Conservation (phyloP, 306 rosid genomes). For the Hippophae gyantsensis region DNA sequence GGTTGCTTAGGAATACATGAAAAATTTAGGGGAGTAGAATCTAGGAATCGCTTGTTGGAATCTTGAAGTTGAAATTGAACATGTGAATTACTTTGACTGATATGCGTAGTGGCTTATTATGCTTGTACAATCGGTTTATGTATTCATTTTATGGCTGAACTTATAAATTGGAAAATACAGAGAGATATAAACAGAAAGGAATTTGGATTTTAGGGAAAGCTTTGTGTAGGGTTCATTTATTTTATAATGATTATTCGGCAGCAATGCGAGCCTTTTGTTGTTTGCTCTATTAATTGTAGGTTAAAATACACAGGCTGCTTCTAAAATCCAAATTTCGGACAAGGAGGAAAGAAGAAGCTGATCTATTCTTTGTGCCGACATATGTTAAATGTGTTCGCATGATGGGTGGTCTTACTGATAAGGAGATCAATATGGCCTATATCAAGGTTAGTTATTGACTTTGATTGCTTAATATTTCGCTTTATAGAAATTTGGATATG, state of each 20-base stretch:
- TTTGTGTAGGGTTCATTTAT: not conserved
- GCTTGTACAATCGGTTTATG: no score
- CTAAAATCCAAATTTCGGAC: constrained; percentile 55
- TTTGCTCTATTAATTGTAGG: constrained; percentile 32
- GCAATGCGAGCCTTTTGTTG: not conserved
- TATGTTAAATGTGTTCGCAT: constrained; percentile 82
- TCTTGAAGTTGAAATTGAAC: no score
- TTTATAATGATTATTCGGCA: not conserved
- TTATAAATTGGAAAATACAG: no score
- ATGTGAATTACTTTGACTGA: no score
- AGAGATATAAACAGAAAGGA: no score
- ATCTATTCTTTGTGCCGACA: constrained; percentile 81
- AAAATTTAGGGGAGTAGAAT: no score
- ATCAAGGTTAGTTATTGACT: constrained; percentile 38
- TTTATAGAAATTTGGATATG: not conserved
- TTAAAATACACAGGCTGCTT: constrained; percentile 81
- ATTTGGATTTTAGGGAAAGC: not conserved
- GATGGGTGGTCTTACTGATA: constrained; percentile 85
- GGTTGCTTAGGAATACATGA: no score
- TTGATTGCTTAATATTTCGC: constrained; percentile 6
- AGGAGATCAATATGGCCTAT: constrained; percentile 64
- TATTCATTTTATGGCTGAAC: no score
- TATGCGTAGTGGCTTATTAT: no score
- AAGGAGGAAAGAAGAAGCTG: constrained; percentile 73
- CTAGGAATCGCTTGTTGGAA: no score